Base-by-base conservation (phyloP, 108 stramenopile species). In the Skeletonema costatum region DNA sequence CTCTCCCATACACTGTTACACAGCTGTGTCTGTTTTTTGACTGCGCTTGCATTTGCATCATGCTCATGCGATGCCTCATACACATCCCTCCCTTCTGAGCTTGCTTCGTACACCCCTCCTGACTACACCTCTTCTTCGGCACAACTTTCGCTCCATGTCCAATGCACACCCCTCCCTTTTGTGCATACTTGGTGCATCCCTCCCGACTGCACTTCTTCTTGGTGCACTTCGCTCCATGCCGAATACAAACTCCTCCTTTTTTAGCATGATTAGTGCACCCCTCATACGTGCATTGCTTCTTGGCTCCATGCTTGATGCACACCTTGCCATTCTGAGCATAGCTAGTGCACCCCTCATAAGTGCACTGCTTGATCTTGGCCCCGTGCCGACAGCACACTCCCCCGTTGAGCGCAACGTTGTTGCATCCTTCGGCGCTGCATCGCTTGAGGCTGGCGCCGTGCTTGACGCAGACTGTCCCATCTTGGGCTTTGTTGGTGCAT, bases 41-140 rank as follows among this genome's bases (percentile, higher is more conserved):
- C 25, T 25, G 25, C 25, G 25, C 25, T 25, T 25, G 25, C 25
- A 25, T 25, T 25, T 25, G 25, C 25, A 25, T 25, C 25, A 25
- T 25, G 25, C 25, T 25, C 25, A 25, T 25, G 25, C 25, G 25
- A 36, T 65, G 64, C 19, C 9, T 17, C 46, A 17, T 35, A 41
- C 64, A 65, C 32, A 65, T 9, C 53, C 64, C 64, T 9, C 33
- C 64, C 6, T 44, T 35, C 39, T 6, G 21, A 19, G 64, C 32
- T 44, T 65, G 64, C 21, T 65, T 65, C 5, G 64, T 44, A 41
- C 64, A 65, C 53, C 64, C 64, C 9, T 65, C 64, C 5, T 58
- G 5, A 10, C 6, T 19, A 41, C 64, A 65, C 4, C 4, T 5
- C 56, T 5, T 58, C 1, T 8, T 58, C 6, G 35, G 5, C 6